A percentile compares a stretch with the other conserved stretches of the same genome.
Conservation (phyloP, 768 basidiomycete genomes). For the Lactarius quietus region DNA sequence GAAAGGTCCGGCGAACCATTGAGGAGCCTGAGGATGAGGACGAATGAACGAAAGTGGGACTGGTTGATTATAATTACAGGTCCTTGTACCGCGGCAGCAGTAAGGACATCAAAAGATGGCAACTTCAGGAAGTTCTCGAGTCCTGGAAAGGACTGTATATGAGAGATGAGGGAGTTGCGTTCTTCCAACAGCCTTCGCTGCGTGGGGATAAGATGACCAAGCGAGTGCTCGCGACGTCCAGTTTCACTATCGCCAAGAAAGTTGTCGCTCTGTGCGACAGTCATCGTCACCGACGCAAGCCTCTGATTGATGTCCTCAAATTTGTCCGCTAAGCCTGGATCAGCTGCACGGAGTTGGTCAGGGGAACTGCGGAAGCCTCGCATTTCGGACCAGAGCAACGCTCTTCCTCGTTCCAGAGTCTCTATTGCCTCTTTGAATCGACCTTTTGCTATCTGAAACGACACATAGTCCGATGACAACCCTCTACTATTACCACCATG, state of each 20-base stretch:
- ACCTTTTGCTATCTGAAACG: background rate
- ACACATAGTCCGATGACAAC: background rate
- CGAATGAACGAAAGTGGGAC: background rate
- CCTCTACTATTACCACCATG: rapidly evolving
- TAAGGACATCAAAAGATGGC: background rate
- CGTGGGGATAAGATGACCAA: background rate
- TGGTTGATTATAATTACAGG: background rate
- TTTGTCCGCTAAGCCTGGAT: background rate
- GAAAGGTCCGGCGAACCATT: background rate
- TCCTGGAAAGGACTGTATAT: background rate
- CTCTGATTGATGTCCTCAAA: background rate
- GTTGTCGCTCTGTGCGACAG: background rate
- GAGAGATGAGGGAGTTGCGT: background rate
- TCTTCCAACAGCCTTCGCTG: background rate
- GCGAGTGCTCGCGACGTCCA: background rate
- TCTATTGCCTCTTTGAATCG: background rate
- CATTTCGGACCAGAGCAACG: conserved; percentile 5
- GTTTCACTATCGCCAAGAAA: no score
- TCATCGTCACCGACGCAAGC: background rate
- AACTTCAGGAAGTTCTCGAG: background rate
- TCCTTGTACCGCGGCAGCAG: background rate
- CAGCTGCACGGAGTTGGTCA: background rate
- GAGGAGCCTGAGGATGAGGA: background rate
- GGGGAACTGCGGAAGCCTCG: background rate
- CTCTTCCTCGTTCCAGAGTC: background rate